Evolutionary conservation across 257 asterid species (phyloP), one percentile per base, ranked within the genome.

Genomic region (Agastache rugosa): DNA sequence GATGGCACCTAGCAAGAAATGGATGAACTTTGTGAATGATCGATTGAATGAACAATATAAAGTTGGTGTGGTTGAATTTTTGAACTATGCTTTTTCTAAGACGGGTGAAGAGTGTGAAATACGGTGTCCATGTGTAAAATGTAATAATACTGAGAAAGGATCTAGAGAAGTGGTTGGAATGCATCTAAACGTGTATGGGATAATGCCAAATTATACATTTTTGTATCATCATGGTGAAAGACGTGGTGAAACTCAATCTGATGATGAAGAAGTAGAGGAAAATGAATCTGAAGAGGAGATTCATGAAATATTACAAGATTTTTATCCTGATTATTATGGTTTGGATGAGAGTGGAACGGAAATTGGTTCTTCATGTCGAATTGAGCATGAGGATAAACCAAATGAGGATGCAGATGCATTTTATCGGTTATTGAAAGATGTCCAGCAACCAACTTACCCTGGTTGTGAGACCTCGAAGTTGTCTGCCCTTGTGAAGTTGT

Each of bases 171-270:
- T 60, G 44, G 66, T 60, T 29, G 42, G 0, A 60, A 60, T 60
- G 66, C 66, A 60, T 60, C 66, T 60, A 5, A 0, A 25, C 22
- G 42, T 60, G 44, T 29, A 29, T 58, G 64, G 44, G 11, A 60
- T 60, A 2, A 60, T 60, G 66, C 22, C 41, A 29, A 60, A 27
- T 59, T 59, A 59, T 27, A 59, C 20, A 11, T 23, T 27, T 5
- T 59, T 42, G 41, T 59, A 59, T 59, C 65, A 59, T n/a, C 65
- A 59, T 27, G 42, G 65, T 12, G 65, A 59, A 14, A 59, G 42
- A 27, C 20, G 41, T 11, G 65, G 3, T 27, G 65, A 59, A 27
- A 2, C 20, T 59, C 11, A 25, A 59, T 59, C 65, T 59, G 20
- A 16, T 27, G 41, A 27, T 59, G 65, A 29, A 59, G 65, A 9